Percentiles rank a stretch among this genome's conserved stretches.
phyloP scores from a whole-genome alignment of 1,139 yeast species.

The Sugiyamaella xylanicola region DNA sequence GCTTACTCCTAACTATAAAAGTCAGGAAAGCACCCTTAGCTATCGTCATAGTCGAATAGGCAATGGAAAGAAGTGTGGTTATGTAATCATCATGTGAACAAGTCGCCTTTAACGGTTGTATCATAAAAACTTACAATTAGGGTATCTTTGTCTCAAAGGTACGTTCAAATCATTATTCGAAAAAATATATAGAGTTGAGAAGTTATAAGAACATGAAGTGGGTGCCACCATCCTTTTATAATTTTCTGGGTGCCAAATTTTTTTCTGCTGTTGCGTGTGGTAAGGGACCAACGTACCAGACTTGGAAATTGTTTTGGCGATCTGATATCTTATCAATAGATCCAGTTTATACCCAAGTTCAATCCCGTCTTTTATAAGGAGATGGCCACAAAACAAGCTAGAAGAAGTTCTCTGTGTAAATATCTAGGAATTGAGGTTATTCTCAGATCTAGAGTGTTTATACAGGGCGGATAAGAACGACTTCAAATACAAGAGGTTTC shows the following conservation, averaged over 20 bases:
- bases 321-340: not conserved
- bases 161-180: too few species aligned
- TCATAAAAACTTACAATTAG: not conserved
- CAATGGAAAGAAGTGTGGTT: conserved; percentile 68
- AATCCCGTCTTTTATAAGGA: too few species aligned
- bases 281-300: conserved; percentile 12
- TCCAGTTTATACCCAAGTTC: not conserved
- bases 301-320: conserved; percentile 7
- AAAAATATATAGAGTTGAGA: too few species aligned
- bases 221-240: conserved; percentile 10
- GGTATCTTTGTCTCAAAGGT: too few species aligned
- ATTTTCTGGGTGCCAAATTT: conserved; percentile 11
- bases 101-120: not conserved
- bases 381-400: too few species aligned
- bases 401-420: too few species aligned
- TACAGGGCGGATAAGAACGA: too few species aligned
- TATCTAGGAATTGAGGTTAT: too few species aligned
- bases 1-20: conserved; percentile 42
- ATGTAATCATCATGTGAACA: conserved; percentile 36
- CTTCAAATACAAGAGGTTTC: too few species aligned
- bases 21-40: conserved; percentile 57
- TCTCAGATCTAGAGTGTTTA: too few species aligned
- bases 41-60: conserved; percentile 88
- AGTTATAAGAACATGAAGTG: not conserved
- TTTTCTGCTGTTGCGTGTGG: conserved; percentile 8